Conservation (phyloP, 495 filamentous ascomycete genomes). For the Chaetomidium leptoderma region DNA sequence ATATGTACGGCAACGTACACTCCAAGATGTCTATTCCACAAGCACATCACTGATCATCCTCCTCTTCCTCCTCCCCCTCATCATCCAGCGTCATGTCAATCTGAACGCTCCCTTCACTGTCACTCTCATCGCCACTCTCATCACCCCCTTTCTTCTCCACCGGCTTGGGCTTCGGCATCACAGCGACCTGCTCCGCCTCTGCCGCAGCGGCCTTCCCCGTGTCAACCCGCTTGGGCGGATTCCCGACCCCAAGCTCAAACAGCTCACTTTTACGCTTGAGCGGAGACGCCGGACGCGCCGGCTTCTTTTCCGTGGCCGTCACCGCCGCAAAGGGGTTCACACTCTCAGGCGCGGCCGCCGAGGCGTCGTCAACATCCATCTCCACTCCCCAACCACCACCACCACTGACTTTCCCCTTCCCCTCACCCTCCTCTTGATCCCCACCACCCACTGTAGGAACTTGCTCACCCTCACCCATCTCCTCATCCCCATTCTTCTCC, state of each 20-base stretch:
- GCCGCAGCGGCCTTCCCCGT: conserved; percentile 1
- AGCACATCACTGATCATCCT: conserved; percentile 5
- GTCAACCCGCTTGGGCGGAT: conserved; percentile 13
- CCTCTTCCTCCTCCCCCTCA: conserved; percentile 27
- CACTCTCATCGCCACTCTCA: conserved; percentile 23
- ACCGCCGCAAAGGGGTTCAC: conserved; percentile 19
- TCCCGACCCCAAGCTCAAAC: conserved; percentile 12
- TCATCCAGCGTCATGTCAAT: conserved; percentile 31
- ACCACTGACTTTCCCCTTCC: conserved; percentile 21
- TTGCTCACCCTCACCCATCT: conserved; percentile 38
- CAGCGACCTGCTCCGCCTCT: conserved; percentile 10
- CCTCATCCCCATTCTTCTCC: conserved; percentile 22
- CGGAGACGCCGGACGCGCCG: conserved; percentile 19
- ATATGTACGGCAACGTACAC: background rate
- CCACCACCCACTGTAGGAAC: conserved; percentile 13
- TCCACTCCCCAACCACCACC: conserved; percentile 11
- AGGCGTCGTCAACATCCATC: conserved; percentile 12
- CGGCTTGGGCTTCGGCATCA: conserved; percentile 8
- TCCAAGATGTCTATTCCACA: background rate
- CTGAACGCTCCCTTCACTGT: conserved; percentile 30
- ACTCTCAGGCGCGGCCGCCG: background rate
- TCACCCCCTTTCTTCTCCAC: conserved; percentile 10
- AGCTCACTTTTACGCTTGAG: conserved; percentile 45
- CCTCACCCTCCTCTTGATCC: conserved; percentile 9
- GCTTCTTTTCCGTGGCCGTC: background rate